Conservation (phyloP, 805 yeast species). For the Wickerhamiella siamensis region DNA sequence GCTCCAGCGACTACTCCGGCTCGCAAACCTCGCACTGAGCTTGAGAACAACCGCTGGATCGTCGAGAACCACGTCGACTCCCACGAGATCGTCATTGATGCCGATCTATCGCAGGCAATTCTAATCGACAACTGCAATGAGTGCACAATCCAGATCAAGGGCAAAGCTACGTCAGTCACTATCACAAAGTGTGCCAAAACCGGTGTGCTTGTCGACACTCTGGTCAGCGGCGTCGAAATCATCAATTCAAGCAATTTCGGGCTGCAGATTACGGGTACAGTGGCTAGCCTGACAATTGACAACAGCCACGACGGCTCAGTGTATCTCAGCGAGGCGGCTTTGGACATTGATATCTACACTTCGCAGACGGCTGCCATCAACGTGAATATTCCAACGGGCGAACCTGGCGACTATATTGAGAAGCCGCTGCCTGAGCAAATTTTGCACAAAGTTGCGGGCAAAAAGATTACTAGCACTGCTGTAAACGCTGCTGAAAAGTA, state of each 20-base stretch:
- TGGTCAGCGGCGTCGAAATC: slow-evolving; percentile 77
- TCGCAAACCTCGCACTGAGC: slow-evolving; percentile 49
- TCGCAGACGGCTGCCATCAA: slow-evolving; percentile 77
- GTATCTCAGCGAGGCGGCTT: slow-evolving; percentile 58
- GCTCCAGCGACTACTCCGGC: slow-evolving; percentile 25
- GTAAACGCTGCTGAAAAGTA: slow-evolving; percentile 5
- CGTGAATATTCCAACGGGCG: slow-evolving; percentile 63
- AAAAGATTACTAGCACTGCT: slow-evolving; percentile 42
- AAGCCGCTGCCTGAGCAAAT: slow-evolving; percentile 85
- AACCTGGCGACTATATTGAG: slow-evolving; percentile 60
- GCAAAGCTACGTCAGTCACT: slow-evolving; percentile 82
- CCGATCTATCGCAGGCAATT: slow-evolving; percentile 73
- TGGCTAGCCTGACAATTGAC: slow-evolving; percentile 77
- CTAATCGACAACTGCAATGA: slow-evolving; percentile 72
- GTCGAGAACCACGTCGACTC: slow-evolving; percentile 60
- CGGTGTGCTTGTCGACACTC: slow-evolving; percentile 69
- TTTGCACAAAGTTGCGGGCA: slow-evolving; percentile 48
- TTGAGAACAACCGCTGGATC: slow-evolving; percentile 80
- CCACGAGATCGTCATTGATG: slow-evolving; percentile 58
- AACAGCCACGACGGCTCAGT: slow-evolving; percentile 77
- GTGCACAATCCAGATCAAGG: slow-evolving; percentile 66
- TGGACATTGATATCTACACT: slow-evolving; percentile 65
- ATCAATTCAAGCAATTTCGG: slow-evolving; percentile 74
- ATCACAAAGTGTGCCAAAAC: slow-evolving; percentile 55
- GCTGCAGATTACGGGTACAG: slow-evolving; percentile 65